A percentile compares a stretch with the other conserved stretches of the same genome.
These are phyloP conservation scores for Pleurotus pulmonarius DNA, from an alignment of 768 basidiomycete species.

Conservation along the genomic window DNA sequence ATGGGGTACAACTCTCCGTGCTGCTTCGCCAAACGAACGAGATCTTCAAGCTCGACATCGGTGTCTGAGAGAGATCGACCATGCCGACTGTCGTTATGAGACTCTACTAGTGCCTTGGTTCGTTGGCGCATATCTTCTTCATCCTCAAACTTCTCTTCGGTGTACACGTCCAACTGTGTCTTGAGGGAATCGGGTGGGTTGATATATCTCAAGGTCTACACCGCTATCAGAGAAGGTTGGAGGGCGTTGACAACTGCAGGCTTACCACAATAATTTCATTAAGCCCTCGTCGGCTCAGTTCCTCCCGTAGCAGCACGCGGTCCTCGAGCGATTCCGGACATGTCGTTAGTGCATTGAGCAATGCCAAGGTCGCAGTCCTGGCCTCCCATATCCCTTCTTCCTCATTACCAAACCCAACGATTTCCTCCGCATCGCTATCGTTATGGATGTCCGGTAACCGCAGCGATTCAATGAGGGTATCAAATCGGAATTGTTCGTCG, in stretches of 20 bases:
- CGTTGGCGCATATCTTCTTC: conserved; percentile 80
- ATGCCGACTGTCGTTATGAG: conserved; percentile 19
- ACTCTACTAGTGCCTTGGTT: conserved; percentile 31
- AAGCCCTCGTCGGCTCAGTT: conserved; percentile 76
- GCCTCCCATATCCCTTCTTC: conserved; percentile 82
- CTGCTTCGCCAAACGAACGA: conserved; percentile 57
- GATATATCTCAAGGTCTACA: conserved; percentile 69
- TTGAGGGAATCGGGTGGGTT: conserved; percentile 75
- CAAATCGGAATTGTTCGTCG: conserved; percentile 78
- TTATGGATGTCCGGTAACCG: conserved; percentile 44
- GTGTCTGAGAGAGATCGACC: conserved; percentile 43
- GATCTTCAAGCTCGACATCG: conserved; percentile 52
- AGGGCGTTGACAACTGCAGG: conserved; percentile 12
- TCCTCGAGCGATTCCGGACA: conserved; percentile 77
- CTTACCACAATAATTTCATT: conserved; percentile 83
- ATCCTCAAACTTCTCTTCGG: conserved; percentile 88
- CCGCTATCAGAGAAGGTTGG: neutral
- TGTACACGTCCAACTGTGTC: conserved; percentile 78
- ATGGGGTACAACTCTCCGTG: conserved; percentile 60
- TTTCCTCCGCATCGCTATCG: conserved; percentile 26
- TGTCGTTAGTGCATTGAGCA: conserved; percentile 78
- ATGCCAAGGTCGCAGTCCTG: conserved; percentile 66
- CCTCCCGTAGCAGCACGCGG: conserved; percentile 74
- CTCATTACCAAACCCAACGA: conserved; percentile 38
- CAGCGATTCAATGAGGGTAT: conserved; percentile 65